Conservation (phyloP, 306 rosid genomes). For the Hippophae gyantsensis region DNA sequence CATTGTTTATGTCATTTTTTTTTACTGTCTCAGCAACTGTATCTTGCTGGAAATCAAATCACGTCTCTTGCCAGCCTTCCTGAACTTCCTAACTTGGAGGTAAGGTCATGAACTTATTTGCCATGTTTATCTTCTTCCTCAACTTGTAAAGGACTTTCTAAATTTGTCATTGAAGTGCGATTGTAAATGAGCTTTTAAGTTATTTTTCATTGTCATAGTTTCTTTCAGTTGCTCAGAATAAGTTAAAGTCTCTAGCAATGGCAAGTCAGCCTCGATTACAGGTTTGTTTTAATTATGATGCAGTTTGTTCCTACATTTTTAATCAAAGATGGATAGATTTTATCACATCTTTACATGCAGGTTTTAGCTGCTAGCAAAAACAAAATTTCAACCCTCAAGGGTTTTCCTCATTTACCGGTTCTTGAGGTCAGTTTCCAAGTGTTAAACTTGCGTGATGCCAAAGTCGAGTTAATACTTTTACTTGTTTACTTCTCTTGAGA, state of each 20-base stretch:
- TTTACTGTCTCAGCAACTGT: constrained; percentile 62
- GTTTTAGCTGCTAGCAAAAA: constrained; percentile 99
- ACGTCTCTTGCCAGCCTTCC: constrained; percentile 95
- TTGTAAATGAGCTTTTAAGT: constrained; percentile 1
- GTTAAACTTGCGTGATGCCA: neutral
- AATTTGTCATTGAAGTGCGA: constrained; percentile 4
- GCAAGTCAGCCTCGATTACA: constrained; percentile 98
- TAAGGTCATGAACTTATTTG: constrained; percentile 22
- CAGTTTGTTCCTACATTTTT: neutral
- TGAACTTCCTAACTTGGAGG: constrained; percentile 96
- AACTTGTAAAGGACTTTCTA: constrained; percentile 7
- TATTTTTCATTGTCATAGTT: constrained; percentile 40
- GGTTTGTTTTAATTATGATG: constrained; percentile 39
- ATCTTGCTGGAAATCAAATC: constrained; percentile 98
- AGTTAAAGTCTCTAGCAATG: constrained; percentile 86
- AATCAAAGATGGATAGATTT: neutral
- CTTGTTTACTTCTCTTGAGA: neutral
- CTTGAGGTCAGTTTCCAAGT: constrained; percentile 66
- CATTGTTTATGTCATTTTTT: constrained; percentile 8
- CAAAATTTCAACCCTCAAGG: constrained; percentile 78
- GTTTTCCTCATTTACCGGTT: constrained; percentile 82
- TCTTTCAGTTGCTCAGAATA: constrained; percentile 97
- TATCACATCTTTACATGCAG: constrained; percentile 34
- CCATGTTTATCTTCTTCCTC: constrained; percentile 10
- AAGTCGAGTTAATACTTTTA: neutral